phyloP scores from a whole-genome alignment of 2,329 filamentous ascomycete species.

The Colletotrichum noveboracense region DNA sequence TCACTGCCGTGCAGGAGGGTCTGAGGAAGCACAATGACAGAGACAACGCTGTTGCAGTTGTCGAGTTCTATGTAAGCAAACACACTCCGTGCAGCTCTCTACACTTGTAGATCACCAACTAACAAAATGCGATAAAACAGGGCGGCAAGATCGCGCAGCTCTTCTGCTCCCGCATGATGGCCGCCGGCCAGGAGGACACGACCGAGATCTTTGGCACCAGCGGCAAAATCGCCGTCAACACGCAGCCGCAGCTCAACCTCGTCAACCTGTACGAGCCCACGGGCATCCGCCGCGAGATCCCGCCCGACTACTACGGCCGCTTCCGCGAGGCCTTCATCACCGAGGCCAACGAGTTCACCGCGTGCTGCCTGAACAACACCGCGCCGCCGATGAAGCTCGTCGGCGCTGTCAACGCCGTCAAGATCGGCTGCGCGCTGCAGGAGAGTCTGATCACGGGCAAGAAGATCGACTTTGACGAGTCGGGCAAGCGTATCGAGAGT shows the following conservation, averaged over 20 bases:
- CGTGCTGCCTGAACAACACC: slow-evolving; percentile 59
- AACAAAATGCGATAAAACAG: slow-evolving; percentile 29
- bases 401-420: slow-evolving; percentile 63
- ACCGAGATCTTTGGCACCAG: slow-evolving; percentile 72
- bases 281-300: slow-evolving; percentile 64
- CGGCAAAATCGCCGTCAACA: slow-evolving; percentile 67
- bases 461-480: slow-evolving; percentile 64
- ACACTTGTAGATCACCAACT: not conserved
- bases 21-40: slow-evolving; percentile 35
- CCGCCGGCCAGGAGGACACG: slow-evolving; percentile 69
- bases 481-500: slow-evolving; percentile 47
- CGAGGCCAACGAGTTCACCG: slow-evolving; percentile 68
- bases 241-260: slow-evolving; percentile 58
- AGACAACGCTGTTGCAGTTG: slow-evolving; percentile 51
- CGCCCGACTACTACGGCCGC: slow-evolving; percentile 65
- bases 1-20: slow-evolving; percentile 36
- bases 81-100: fast-evolving
- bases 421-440: slow-evolving; percentile 66
- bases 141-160: slow-evolving; percentile 69
- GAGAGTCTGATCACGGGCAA: slow-evolving; percentile 58
- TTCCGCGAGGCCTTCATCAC: slow-evolving; percentile 67
- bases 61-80: slow-evolving; percentile 56
- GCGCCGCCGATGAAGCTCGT: slow-evolving; percentile 60
- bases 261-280: slow-evolving; percentile 59
- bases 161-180: slow-evolving; percentile 70